Percentiles rank a stretch among this genome's conserved stretches.
phyloP scores from a whole-genome alignment of 1,139 yeast genomes.

The Geotrichum cucujoidarum region DNA sequence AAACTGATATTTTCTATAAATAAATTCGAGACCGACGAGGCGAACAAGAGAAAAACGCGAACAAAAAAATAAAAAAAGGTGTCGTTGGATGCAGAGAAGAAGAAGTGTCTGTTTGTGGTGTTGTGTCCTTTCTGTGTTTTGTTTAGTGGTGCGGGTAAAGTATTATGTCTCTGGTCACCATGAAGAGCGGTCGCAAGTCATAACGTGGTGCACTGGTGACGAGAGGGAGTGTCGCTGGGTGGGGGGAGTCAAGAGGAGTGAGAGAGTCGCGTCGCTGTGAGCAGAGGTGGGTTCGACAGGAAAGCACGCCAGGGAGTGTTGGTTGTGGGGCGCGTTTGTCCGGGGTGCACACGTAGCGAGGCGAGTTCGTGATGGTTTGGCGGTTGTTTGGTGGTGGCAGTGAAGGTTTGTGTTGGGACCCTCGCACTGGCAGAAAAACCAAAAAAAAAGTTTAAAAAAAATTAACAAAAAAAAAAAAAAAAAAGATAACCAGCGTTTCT shows the following conservation, averaged over 20 bases:
- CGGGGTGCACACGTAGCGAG: neutral
- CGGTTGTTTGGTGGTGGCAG: neutral
- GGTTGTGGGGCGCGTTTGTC: neutral
- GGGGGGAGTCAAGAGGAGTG: neutral
- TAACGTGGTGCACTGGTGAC: no score
- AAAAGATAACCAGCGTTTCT: neutral
- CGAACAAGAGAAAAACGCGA: no score
- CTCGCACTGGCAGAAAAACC: neutral
- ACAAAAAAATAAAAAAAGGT: no score
- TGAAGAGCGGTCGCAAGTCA: neutral
- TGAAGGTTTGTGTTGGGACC: neutral
- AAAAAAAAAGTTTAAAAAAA: neutral
- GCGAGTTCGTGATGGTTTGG: neutral
- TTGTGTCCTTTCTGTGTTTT: no score
- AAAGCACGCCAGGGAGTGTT: neutral
- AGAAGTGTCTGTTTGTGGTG: no score
- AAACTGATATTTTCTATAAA: no score
- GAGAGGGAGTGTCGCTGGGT: no score
- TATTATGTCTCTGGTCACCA: neutral
- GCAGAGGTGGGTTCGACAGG: no score
- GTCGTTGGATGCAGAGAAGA: no score
- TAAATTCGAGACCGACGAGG: no score
- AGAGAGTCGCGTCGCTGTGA: neutral
- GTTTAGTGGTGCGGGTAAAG: neutral
- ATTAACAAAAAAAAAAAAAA: neutral